Conservation (phyloP, 2,329 filamentous ascomycete species). For the Colletotrichum horii region DNA sequence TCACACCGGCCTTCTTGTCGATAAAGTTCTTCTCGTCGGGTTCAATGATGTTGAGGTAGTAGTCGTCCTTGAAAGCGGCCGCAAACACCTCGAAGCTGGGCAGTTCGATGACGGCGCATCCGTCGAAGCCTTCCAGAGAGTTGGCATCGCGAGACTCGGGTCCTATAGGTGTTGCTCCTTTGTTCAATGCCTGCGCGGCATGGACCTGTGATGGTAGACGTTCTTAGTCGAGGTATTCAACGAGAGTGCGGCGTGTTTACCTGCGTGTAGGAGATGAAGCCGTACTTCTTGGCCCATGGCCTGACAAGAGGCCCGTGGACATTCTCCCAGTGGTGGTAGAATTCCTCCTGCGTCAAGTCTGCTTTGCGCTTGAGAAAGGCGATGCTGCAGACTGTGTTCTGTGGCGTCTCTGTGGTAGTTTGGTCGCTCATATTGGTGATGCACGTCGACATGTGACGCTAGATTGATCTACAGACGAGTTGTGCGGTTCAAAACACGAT, state of each 20-base stretch:
- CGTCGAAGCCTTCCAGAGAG: slow-evolving; percentile 30
- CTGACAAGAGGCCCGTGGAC: slow-evolving; percentile 35
- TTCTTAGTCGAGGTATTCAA: not conserved
- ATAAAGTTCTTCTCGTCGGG: slow-evolving; percentile 34
- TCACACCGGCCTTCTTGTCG: slow-evolving; percentile 30
- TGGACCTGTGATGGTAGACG: slow-evolving; percentile 25
- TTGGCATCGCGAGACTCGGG: slow-evolving; percentile 18
- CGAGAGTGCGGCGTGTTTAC: not conserved
- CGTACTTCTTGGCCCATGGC: slow-evolving; percentile 38
- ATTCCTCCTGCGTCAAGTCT: slow-evolving; percentile 31
- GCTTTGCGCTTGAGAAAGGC: slow-evolving; percentile 32
- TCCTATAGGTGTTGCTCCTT: slow-evolving; percentile 19
- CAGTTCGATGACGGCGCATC: slow-evolving; percentile 34
- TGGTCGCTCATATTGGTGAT: not conserved
- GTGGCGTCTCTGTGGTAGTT: not conserved
- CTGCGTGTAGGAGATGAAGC: slow-evolving; percentile 36
- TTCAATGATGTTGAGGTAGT: slow-evolving; percentile 33
- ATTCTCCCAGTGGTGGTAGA: slow-evolving; percentile 38
- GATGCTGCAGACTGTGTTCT: slow-evolving; percentile 18
- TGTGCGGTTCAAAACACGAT: not conserved
- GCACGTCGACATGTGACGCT: not conserved
- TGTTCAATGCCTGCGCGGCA: slow-evolving; percentile 28
- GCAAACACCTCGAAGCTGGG: slow-evolving; percentile 29
- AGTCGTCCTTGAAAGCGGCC: slow-evolving; percentile 33
- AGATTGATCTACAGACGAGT: accelerated